Percentiles rank a stretch among this genome's conserved stretches.
These are phyloP conservation scores for Pseudoperonospora humuli DNA, from an alignment of 352 stramenopile species.

Conservation along the genomic window DNA sequence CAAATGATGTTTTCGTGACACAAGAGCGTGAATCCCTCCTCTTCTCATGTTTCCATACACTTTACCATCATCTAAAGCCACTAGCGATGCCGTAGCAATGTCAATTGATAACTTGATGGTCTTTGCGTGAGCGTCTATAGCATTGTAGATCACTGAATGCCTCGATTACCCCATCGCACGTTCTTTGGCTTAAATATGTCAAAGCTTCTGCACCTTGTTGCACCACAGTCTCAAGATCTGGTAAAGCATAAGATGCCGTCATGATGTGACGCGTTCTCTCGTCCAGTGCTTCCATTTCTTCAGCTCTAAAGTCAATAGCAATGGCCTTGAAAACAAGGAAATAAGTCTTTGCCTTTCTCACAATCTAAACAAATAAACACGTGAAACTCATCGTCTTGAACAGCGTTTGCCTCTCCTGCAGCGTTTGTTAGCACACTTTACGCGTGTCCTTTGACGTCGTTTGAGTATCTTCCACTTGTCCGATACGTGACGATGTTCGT, in stretches of 20 bases:
- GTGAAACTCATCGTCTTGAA: too few species aligned
- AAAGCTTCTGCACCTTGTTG: slow-evolving; percentile 45
- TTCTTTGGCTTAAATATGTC: neutral
- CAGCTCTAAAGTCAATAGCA: neutral
- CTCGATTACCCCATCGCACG: neutral
- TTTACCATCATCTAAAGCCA: slow-evolving; percentile 61
- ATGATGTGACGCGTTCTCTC: slow-evolving; percentile 36
- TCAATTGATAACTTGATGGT: slow-evolving; percentile 41
- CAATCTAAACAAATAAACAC: neutral
- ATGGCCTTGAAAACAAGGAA: neutral
- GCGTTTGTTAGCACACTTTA: neutral
- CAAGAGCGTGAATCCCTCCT: neutral
- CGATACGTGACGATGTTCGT: too few species aligned
- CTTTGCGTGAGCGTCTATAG: slow-evolving; percentile 51
- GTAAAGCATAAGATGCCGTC: slow-evolving; percentile 50
- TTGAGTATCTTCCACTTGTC: too few species aligned
- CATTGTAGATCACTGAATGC: slow-evolving; percentile 59
- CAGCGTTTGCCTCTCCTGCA: too few species aligned
- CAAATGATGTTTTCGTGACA: neutral
- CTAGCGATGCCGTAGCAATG: slow-evolving; percentile 42
- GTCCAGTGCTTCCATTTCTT: slow-evolving; percentile 25
- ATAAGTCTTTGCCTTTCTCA: slow-evolving; percentile 21
- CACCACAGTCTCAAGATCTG: slow-evolving; percentile 46
- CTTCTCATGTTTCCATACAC: slow-evolving; percentile 23
- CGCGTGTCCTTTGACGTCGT: too few species aligned